Conservation (phyloP, 2,329 filamentous ascomycete species). For the Cladosporium sp. region DNA sequence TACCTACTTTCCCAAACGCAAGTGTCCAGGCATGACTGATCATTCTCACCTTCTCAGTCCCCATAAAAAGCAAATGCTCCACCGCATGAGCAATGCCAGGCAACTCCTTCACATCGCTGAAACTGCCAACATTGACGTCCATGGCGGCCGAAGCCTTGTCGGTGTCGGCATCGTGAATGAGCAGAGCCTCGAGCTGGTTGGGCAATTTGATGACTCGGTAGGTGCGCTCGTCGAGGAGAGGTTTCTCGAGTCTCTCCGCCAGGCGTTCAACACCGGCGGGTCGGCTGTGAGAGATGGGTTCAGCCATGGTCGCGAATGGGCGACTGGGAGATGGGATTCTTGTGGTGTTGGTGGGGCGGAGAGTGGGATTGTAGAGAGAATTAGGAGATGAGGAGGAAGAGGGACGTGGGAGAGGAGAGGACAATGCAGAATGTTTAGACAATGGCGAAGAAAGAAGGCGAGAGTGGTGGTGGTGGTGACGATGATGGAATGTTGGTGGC, state of each 20-base stretch:
- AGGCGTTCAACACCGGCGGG: conserved; percentile 34
- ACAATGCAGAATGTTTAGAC: not conserved
- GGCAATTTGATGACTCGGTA: conserved; percentile 82
- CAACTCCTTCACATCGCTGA: conserved; percentile 87
- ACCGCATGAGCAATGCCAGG: conserved; percentile 94
- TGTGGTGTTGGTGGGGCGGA: not conserved
- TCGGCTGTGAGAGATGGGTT: conserved; percentile 15
- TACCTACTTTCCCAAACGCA: not conserved
- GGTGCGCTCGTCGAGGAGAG: conserved; percentile 75
- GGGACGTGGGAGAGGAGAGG: not conserved
- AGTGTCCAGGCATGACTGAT: not conserved
- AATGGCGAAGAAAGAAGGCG: not conserved
- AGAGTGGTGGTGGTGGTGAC: not conserved
- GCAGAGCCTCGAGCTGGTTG: conserved; percentile 83
- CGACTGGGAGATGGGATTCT: not conserved
- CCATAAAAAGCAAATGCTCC: conserved; percentile 97
- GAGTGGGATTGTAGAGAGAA: too few species aligned
- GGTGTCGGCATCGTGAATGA: conserved; percentile 91
- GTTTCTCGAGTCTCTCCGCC: conserved; percentile 72
- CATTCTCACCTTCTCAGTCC: conserved; percentile 74
- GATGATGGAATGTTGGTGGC: not conserved
- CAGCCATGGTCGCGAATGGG: conserved; percentile 18
- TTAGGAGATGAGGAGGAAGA: not conserved
- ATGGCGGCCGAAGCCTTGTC: conserved; percentile 96
- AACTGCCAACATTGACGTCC: conserved; percentile 94